Evolutionary conservation across 2,329 filamentous ascomycete species (phyloP), one percentile per base, ranked within the genome.

Genomic region (Neurospora sp.): DNA sequence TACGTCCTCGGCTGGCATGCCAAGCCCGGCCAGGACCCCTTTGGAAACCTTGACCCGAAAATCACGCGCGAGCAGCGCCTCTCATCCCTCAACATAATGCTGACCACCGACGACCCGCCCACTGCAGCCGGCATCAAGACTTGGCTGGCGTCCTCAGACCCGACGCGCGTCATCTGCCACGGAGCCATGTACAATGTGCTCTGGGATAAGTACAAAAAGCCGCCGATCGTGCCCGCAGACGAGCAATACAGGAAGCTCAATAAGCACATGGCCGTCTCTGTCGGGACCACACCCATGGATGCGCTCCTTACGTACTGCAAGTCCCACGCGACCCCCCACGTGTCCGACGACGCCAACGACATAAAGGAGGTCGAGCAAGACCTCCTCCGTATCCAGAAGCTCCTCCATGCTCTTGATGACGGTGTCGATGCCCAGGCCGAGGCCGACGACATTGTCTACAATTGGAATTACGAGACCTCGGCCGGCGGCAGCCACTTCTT

Each of bases 221-320:
- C 80, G 0, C 39, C 66, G 3, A 74, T 40, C 0, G 73, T 78
- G 0, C 80, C 77, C 0, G 81, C 81, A 0, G 77, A 82, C 52
- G 46, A 70, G 0, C 75, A 67, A 39, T 68, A 67, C 7, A 67
- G 71, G 2, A 67, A 68, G 10, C 73, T 80, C 4, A 71, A 72
- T 0, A 69, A 76, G 13, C 73, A 73, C 17, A 33, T 72, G 6
- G 74, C 77, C 0, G 62, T 80, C 0, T 74, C 80, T 0, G 75
- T 82, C 1, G 81, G 81, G 0, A 81, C 79, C 0, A 80, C 80
- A 1, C 78, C 81, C 3, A 76, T 82, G 69, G 81, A 83, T 66
- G 76, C 80, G 0, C 28, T 83, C 2, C 52, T 82, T 0, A 72
- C 80, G 0, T 83, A 81, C 68, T 73, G 77, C 36, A 36, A 70